These are phyloP conservation scores for Cymbopogon citratus DNA, from an alignment of 176 grass and related monocot genomes.

Conservation along the genomic window DNA sequence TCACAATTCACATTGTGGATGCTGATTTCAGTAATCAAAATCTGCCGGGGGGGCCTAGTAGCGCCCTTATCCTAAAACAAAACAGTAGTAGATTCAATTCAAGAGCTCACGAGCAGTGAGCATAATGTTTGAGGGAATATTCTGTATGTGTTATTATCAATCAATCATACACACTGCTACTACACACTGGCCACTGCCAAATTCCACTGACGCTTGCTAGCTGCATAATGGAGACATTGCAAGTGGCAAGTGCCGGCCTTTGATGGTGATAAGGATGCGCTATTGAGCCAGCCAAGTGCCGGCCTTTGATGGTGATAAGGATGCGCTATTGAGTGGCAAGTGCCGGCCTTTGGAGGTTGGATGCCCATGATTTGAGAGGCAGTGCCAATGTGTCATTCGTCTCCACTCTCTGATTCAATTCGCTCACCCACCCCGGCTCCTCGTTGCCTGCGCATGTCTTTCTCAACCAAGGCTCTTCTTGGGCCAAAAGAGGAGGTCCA, in stretches of 20 bases:
- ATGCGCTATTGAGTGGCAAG: slow-evolving; percentile 18
- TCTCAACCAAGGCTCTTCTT: background rate
- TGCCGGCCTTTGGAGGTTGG: too few species aligned
- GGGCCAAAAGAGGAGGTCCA: background rate
- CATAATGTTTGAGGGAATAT: background rate
- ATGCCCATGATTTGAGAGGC: slow-evolving; percentile 43
- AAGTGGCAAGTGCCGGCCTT: background rate
- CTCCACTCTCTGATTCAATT: too few species aligned
- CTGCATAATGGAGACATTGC: background rate
- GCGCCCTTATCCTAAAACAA: too few species aligned
- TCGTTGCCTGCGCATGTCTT: background rate
- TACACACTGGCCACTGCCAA: background rate
- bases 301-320: slow-evolving; percentile 3
- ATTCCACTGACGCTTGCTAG: slow-evolving; percentile 3
- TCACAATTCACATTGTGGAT: background rate
- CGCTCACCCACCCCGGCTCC: too few species aligned
- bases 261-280: slow-evolving; percentile 1
- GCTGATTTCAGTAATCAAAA: background rate
- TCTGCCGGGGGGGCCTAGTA: too few species aligned
- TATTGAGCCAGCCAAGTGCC: slow-evolving; percentile 17
- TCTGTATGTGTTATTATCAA: background rate
- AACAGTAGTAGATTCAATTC: background rate
- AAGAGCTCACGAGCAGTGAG: background rate
- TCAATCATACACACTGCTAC: background rate
- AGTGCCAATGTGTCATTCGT: too few species aligned